These are phyloP conservation scores for Geum urbanum DNA, from an alignment of 306 rosid genomes.

Conservation along the genomic window DNA sequence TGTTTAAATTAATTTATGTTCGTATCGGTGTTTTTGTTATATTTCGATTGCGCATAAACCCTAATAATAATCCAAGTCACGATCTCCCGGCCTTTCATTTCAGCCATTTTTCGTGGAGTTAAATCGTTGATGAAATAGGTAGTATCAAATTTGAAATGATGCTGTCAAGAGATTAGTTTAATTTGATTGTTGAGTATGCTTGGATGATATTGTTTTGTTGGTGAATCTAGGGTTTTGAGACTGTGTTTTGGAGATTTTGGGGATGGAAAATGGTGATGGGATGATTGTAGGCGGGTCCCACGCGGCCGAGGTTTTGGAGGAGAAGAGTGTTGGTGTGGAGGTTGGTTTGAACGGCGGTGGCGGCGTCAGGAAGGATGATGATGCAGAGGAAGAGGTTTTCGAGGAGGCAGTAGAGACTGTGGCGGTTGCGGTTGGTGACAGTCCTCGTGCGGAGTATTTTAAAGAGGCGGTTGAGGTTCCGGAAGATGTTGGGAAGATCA, in stretches of 20 bases:
- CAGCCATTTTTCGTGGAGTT: no score
- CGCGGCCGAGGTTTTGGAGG: slow-evolving; percentile 34
- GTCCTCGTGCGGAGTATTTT: slow-evolving; percentile 38
- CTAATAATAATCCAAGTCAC: slow-evolving; percentile 26
- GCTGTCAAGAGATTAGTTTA: neutral
- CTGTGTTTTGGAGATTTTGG: slow-evolving; percentile 13
- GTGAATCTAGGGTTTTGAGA: slow-evolving; percentile 49
- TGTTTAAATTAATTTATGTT: neutral
- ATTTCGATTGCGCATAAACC: slow-evolving; percentile 27
- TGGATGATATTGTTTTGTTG: slow-evolving; percentile 16
- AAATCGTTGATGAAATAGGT: no score
- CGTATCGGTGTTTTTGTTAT: neutral
- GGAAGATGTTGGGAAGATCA: slow-evolving; percentile 1
- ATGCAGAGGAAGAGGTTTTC: slow-evolving; percentile 45
- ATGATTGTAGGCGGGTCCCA: slow-evolving; percentile 31
- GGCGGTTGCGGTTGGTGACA: slow-evolving; percentile 25
- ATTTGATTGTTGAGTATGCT: neutral
- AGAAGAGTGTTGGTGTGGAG: slow-evolving; percentile 29
- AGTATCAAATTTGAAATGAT: neutral
- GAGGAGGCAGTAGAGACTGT: slow-evolving; percentile 49
- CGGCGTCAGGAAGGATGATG: slow-evolving; percentile 30
- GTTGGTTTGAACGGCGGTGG: slow-evolving; percentile 29
- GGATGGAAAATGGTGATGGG: slow-evolving; percentile 57
- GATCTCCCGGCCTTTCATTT: slow-evolving; percentile 12
- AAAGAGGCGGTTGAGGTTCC: slow-evolving; percentile 43